phyloP scores from a whole-genome alignment of 352 stramenopile genomes.

The Discostella stelligera region DNA sequence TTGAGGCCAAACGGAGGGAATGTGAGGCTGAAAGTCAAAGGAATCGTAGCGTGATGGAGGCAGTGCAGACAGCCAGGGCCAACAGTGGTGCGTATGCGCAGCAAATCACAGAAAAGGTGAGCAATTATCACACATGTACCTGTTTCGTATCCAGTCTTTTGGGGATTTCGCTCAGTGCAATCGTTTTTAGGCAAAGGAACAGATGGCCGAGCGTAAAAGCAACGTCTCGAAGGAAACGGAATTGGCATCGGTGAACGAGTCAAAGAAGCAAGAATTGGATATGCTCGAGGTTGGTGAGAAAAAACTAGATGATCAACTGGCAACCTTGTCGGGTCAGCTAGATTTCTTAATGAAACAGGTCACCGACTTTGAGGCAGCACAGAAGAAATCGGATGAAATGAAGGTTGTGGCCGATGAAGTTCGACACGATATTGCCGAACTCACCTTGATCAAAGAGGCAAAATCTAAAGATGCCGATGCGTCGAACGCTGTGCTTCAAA shows the following conservation, averaged over 20 bases:
- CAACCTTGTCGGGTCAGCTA: constrained; percentile 35
- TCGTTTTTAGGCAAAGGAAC: constrained; percentile 26
- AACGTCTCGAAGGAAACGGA: constrained; percentile 38
- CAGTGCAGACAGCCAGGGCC: constrained; percentile 19
- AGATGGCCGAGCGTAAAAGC: constrained; percentile 28
- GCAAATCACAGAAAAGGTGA: constrained; percentile 41
- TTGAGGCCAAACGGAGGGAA: constrained; percentile 31
- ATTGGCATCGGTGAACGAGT: constrained; percentile 17
- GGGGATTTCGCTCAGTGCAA: background rate
- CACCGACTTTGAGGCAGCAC: constrained; percentile 31
- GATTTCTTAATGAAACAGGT: constrained; percentile 36
- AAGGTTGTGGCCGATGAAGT: constrained; percentile 26
- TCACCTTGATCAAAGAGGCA: constrained; percentile 8
- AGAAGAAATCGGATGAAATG: constrained; percentile 25
- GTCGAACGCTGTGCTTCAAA: constrained; percentile 11
- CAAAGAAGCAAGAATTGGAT: constrained; percentile 25
- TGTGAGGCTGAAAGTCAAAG: constrained; percentile 35
- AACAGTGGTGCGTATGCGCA: constrained; percentile 42
- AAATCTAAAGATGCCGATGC: constrained; percentile 9
- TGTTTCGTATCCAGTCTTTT: background rate
- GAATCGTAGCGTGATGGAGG: constrained; percentile 41
- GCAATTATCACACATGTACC: background rate
- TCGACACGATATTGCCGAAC: constrained; percentile 15
- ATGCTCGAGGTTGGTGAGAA: constrained; percentile 31
- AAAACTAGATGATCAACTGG: constrained; percentile 31